Evolutionary conservation across 257 asterid genomes (phyloP), one percentile per base, ranked within the genome.

Genomic region (Salvia hispanica): DNA sequence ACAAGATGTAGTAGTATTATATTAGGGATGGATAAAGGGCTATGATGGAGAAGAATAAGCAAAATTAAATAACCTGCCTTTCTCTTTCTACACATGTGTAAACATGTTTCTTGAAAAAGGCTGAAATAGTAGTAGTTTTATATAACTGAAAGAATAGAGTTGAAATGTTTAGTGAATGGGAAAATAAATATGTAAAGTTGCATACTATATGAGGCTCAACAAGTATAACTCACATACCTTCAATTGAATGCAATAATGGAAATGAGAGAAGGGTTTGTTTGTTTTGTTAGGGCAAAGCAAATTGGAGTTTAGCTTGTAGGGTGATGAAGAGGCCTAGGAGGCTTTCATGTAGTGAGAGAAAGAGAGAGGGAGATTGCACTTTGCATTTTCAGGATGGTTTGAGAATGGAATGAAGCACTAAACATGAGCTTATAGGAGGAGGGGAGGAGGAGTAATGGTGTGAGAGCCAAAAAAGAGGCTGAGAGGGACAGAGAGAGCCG

Each of bases 361-460:
- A 67, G 48, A 51, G 72, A 56, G 58, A 71, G 70, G 68, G 60
- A 54, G 54, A 40, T 68, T 63, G 61, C 5, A 25, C 31, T 25
- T 25, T 36, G 40, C 7, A 36, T 63, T 85, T 78, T 86, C 39
- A 74, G 87, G 81, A 64, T 81, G 81, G 77, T 82, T 90, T 86
- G 84, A 62, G 80, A 37, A 73, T 82, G 84, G 91, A 83, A 75
- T 83, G 89, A 76, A 73, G 82, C 74, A 76, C 79, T 85, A 85
- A 88, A 81, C 85, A 82, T 71, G 88, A 83, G 96, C 84, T 88
- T 91, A 86, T 86, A 86, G 88, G 64, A 70, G 84, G n/a, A n/a
- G n/a, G n/a, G n/a, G n/a, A n/a, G n/a, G 31, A 25, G 31, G 1
- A 25, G 31, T 25, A 25, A 25, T 69, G 62, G 84, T 76, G 77